Evolutionary conservation across 2,329 filamentous ascomycete genomes (phyloP).

Genomic region (Geosmithia flava): DNA sequence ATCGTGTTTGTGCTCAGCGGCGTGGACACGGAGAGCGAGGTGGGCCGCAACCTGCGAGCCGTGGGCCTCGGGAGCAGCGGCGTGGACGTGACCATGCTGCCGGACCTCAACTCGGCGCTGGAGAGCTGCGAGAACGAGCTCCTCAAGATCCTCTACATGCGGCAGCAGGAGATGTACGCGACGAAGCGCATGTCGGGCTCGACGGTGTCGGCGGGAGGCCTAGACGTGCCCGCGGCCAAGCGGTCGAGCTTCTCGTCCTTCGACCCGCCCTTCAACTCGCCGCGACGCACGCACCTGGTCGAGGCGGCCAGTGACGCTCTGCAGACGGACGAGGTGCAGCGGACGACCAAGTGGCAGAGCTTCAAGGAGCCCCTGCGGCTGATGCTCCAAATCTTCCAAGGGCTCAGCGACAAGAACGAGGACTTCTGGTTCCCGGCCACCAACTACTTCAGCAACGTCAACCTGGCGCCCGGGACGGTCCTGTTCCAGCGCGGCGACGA

Average conservation of each 20-base stretch:
- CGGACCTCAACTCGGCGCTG: conserved; percentile 82
- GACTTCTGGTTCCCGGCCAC: conserved; percentile 87
- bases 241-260: conserved; percentile 18
- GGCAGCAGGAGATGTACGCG: conserved; percentile 47
- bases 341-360: conserved; percentile 61
- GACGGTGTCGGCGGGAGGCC: conserved; percentile 3
- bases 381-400: conserved; percentile 91
- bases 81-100: conserved; percentile 67
- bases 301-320: conserved; percentile 68
- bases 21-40: conserved; percentile 59
- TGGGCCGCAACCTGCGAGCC: conserved; percentile 69
- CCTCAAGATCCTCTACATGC: conserved; percentile 65
- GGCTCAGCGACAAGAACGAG: conserved; percentile 72
- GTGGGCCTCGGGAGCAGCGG: conserved; percentile 69
- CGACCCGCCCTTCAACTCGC: conserved; percentile 54
- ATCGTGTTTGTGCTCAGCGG: conserved; percentile 77
- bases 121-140: conserved; percentile 94
- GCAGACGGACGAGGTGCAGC: conserved; percentile 47
- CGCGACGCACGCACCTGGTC: conserved; percentile 64
- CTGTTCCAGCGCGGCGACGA: conserved; percentile 68
- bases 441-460: conserved; percentile 60
- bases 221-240: conserved; percentile 32
- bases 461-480: conserved; percentile 56
- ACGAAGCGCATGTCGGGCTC: conserved; percentile 23
- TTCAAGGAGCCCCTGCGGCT: conserved; percentile 86